Conservation (phyloP, 768 basidiomycete genomes). For the Leccinellum albellum region DNA sequence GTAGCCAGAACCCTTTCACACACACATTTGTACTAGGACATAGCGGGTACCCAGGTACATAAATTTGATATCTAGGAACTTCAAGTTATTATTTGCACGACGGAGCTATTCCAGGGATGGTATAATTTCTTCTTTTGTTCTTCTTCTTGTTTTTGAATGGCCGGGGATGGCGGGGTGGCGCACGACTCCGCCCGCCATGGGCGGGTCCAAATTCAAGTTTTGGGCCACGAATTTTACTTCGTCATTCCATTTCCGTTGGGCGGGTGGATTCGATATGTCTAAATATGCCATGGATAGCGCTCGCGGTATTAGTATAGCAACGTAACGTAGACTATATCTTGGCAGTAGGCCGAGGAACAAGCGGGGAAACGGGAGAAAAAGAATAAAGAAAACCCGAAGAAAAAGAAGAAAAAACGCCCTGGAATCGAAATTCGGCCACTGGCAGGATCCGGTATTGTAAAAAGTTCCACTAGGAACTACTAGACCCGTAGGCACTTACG, state of each 20-base stretch:
- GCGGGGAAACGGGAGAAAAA: not conserved
- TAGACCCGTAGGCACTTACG: not conserved
- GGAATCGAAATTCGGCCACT: not conserved
- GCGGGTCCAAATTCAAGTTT: not conserved
- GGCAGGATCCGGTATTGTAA: not conserved
- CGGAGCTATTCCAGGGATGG: not conserved
- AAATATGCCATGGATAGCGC: not conserved
- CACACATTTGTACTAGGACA: not conserved
- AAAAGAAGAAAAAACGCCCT: not conserved
- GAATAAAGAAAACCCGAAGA: no score
- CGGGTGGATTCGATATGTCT: not conserved
- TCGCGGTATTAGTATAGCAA: not conserved
- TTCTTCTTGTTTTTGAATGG: not conserved
- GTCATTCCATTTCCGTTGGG: not conserved
- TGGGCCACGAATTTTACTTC: not conserved
- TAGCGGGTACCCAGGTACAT: not conserved
- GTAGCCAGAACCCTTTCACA: constrained; percentile 5
- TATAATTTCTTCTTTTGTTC: not conserved
- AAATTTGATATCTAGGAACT: not conserved
- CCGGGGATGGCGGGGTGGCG: not conserved
- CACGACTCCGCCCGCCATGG: not conserved
- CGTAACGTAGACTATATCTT: not conserved
- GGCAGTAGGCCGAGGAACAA: not conserved
- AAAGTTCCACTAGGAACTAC: not conserved
- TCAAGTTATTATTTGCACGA: not conserved